Percentiles rank a stretch among this genome's conserved stretches.
phyloP scores from a whole-genome alignment of 1,284 basidiomycete species.

The Cystobasidium pallidum region DNA sequence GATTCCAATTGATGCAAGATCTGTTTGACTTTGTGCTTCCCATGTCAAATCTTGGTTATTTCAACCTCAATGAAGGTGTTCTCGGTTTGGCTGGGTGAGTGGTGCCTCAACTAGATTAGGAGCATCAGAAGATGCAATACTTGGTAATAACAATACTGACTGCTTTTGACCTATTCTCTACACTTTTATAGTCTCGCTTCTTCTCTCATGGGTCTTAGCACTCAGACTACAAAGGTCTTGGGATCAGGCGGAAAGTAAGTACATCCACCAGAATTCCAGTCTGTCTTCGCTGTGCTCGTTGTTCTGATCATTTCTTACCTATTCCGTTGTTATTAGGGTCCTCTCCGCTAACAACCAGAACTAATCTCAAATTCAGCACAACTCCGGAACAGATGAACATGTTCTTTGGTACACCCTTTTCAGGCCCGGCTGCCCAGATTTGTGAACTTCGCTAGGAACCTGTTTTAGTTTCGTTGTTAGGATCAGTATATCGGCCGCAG shows the following conservation, averaged over 20 bases:
- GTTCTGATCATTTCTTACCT: background rate
- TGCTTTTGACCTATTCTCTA: background rate
- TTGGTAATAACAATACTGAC: background rate
- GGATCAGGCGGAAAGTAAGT: conserved; percentile 41
- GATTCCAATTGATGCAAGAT: conserved; percentile 79
- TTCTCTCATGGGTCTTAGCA: conserved; percentile 60
- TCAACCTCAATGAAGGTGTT: conserved; percentile 81
- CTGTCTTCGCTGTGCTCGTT: background rate
- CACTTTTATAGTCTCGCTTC: conserved; percentile 56
- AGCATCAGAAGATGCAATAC: background rate
- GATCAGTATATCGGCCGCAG: background rate
- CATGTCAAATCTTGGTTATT: conserved; percentile 76
- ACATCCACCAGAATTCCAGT: background rate
- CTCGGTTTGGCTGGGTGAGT: conserved; percentile 80
- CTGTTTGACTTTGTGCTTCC: conserved; percentile 85
- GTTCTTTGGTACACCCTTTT: too few relatives aligned
- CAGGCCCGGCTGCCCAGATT: too few relatives aligned
- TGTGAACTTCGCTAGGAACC: too few relatives aligned
- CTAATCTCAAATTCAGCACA: too few relatives aligned
- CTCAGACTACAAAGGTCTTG: conserved; percentile 52
- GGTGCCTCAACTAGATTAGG: background rate
- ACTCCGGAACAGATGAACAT: too few relatives aligned
- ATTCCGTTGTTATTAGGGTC: conserved; percentile 7
- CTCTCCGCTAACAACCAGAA: conserved; percentile 34
- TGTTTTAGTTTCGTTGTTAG: too few relatives aligned